Conservation (phyloP, 2,329 filamentous ascomycete species). For the Fusarium dlaminii region DNA sequence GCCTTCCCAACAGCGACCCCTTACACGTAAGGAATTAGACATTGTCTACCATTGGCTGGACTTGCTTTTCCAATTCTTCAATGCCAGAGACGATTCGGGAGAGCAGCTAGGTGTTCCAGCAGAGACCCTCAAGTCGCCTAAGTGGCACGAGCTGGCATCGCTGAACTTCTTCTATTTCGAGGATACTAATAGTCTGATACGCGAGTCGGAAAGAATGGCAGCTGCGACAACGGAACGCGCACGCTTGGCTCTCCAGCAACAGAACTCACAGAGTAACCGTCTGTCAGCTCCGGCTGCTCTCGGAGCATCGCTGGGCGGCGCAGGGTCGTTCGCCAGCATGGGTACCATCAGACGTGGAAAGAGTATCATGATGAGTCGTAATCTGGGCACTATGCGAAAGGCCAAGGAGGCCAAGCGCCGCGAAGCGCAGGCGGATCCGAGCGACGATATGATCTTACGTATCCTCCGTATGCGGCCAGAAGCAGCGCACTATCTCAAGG, state of each 20-base stretch:
- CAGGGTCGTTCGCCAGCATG: constrained; percentile 69
- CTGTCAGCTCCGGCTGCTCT: constrained; percentile 71
- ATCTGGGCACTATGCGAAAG: constrained; percentile 94
- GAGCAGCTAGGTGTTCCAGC: constrained; percentile 88
- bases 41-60: constrained; percentile 95
- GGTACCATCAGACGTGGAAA: constrained; percentile 72
- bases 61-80: constrained; percentile 92
- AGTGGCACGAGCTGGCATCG: constrained; percentile 96
- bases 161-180: constrained; percentile 99
- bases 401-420: constrained; percentile 96
- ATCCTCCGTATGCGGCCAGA: constrained; percentile 96
- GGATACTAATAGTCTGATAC: constrained; percentile 86
- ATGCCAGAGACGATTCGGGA: constrained; percentile 84
- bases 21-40: constrained; percentile 89
- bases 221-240: constrained; percentile 80
- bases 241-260: constrained; percentile 71
- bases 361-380: constrained; percentile 93
- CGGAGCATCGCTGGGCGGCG: constrained; percentile 48
- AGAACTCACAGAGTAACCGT: constrained; percentile 65
- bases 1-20: constrained; percentile 82
- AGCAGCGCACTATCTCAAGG: constrained; percentile 85
- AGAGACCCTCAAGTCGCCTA: constrained; percentile 93
- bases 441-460: constrained; percentile 96
- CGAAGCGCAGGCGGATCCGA: constrained; percentile 95
- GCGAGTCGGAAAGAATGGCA: constrained; percentile 96